These are phyloP conservation scores for Aquilaria agallochum DNA, from an alignment of 441 rosid species.

Conservation along the genomic window DNA sequence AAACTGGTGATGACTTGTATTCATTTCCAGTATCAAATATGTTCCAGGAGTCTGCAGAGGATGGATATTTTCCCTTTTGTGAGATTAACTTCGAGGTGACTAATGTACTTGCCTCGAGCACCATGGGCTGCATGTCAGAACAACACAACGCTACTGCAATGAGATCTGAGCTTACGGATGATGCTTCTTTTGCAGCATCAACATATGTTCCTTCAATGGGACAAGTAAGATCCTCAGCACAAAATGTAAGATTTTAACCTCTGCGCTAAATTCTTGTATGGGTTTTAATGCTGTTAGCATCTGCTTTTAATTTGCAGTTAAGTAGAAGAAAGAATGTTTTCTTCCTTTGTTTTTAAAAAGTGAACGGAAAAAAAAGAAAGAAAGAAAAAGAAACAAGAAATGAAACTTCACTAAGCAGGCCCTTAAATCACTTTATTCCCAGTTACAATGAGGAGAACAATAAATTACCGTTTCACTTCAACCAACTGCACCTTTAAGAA, in stretches of 20 bases:
- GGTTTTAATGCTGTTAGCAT: no score
- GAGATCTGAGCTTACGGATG: slow-evolving; percentile 23
- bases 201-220: slow-evolving; percentile 41
- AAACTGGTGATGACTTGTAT: slow-evolving; percentile 50
- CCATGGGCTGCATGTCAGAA: slow-evolving; percentile 18
- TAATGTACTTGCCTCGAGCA: slow-evolving; percentile 19
- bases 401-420: no score
- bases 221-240: slow-evolving; percentile 31
- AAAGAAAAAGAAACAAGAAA: no score
- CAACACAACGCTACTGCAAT: slow-evolving; percentile 19
- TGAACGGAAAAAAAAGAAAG: no score
- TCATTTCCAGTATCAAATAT: slow-evolving; percentile 39
- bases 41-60: slow-evolving; percentile 30
- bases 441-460: no score
- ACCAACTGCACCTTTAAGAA: no score
- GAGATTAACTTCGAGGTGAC: slow-evolving; percentile 40
- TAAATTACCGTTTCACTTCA: no score
- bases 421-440: no score
- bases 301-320: neutral
- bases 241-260: slow-evolving; percentile 45
- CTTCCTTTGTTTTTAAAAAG: neutral
- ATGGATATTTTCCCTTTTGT: slow-evolving; percentile 73
- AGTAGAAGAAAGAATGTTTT: neutral
- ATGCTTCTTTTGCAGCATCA: slow-evolving; percentile 41
- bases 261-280: neutral